Evolutionary conservation across 768 basidiomycete species (phyloP).

Genomic region (Phanerochaete carnosa): DNA sequence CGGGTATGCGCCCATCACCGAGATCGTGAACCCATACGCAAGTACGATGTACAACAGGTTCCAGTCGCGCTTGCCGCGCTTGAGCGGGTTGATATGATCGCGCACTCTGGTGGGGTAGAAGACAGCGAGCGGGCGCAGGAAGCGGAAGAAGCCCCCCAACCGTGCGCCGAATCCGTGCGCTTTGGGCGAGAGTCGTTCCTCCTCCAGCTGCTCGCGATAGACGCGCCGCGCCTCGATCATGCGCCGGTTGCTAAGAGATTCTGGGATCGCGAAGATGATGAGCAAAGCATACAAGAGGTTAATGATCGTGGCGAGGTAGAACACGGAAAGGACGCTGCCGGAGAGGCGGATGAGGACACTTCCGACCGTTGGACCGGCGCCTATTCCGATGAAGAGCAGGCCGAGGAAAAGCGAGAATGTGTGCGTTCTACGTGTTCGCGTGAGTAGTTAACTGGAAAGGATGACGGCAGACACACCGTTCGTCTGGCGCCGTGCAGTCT

Average conservation of each 20-base stretch:
- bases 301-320: slow-evolving; percentile 57
- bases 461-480: slow-evolving; percentile 38
- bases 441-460: neutral
- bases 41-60: slow-evolving; percentile 55
- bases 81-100: slow-evolving; percentile 34
- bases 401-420: slow-evolving; percentile 66
- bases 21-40: slow-evolving; percentile 43
- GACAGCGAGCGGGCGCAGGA: slow-evolving; percentile 69
- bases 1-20: slow-evolving; percentile 46
- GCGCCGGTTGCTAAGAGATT: slow-evolving; percentile 60
- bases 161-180: slow-evolving; percentile 20
- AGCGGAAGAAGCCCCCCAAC: slow-evolving; percentile 49
- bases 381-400: slow-evolving; percentile 69
- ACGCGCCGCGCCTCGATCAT: slow-evolving; percentile 39
- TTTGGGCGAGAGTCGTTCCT: slow-evolving; percentile 18
- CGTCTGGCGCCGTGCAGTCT: slow-evolving; percentile 55
- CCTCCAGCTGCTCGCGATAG: slow-evolving; percentile 33
- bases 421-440: slow-evolving; percentile 44
- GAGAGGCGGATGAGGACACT: slow-evolving; percentile 59
- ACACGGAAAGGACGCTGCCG: slow-evolving; percentile 55
- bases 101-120: slow-evolving; percentile 45
- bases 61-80: slow-evolving; percentile 53
- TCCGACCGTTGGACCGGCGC: slow-evolving; percentile 73
- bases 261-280: slow-evolving; percentile 65
- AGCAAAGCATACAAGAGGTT: slow-evolving; percentile 49